Base-by-base conservation (phyloP, 2,329 filamentous ascomycete genomes). In the Nemania serpens region DNA sequence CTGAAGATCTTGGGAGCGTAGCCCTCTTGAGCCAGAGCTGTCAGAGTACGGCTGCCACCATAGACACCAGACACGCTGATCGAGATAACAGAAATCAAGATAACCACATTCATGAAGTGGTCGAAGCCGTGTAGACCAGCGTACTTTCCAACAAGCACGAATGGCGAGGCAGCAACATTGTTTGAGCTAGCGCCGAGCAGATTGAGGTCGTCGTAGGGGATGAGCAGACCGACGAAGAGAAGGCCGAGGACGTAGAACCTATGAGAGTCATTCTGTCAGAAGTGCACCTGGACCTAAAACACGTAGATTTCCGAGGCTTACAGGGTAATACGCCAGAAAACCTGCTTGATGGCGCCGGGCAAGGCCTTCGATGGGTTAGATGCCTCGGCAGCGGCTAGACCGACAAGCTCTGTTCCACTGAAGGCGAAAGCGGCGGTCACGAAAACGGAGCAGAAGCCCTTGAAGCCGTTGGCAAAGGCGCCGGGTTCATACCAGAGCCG, bases 291-390 rank as follows among this genome's bases (percentile, higher is more conserved):
- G 49, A 41, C 6, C 0, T 4, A 39, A 13, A 5, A 18, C 10
- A 20, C 1, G 5, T 2, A 33, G 4, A 29, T 3, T 29, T 22
- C 3, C 9, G 36, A 18, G 15, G 65, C 71, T 67, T 63, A 74
- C 63, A 84, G 71, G 0, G 79, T 82, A 61, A 84, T 84, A 66
- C 82, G 81, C 82, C 82, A 84, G 60, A 84, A 84, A 34, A 84
- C 91, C 72, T 96, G 92, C 78, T 95, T 96, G 69, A 94, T 88
- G 5, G 93, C 93, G 1, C 86, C 88, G 0, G 93, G 93, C 1
- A 97, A 82, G 0, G 88, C 85, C 71, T 90, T 88, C 58, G 85
- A 82, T 0, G 90, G 90, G 70, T 91, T 91, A 10, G 78, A 76
- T 0, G 89, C 85, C 74, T 93, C 90, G 6, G 88, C 89, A 0